Percentiles rank a stretch among this genome's conserved stretches.
phyloP scores from a whole-genome alignment of 108 stramenopile genomes.

The Aurantiochytrium sp. region DNA sequence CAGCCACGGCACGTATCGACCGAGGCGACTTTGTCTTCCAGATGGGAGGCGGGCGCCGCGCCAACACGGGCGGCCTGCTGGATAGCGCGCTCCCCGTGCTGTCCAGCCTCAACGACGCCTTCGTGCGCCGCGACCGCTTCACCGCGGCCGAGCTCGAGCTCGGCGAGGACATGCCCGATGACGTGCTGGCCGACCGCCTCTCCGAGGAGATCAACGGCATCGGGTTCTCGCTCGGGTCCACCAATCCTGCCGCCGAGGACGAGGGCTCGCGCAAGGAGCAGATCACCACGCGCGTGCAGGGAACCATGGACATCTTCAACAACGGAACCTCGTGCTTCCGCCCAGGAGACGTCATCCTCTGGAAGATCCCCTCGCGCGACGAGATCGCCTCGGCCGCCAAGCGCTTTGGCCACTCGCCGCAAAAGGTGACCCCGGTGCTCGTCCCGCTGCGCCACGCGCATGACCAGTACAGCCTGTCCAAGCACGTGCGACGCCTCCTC shows the following conservation, averaged over 20 bases:
- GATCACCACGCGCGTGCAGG: not conserved
- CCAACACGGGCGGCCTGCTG: too few relatives aligned
- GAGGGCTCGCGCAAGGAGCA: not conserved
- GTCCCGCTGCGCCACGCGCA: not conserved
- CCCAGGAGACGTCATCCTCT: not conserved
- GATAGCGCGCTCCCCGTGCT: too few relatives aligned
- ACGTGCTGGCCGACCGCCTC: too few relatives aligned
- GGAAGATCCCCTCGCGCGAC: not conserved
- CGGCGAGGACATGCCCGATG: too few relatives aligned
- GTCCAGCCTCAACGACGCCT: too few relatives aligned
- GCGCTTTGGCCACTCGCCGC: not conserved
- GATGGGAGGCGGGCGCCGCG: too few relatives aligned
- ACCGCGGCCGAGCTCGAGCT: too few relatives aligned
- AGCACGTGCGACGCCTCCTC: not conserved
- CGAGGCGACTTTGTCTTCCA: too few relatives aligned
- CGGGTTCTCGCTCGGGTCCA: not conserved
- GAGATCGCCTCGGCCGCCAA: not conserved
- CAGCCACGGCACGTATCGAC: too few relatives aligned
- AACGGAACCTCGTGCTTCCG: not conserved
- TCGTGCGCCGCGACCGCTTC: too few relatives aligned
- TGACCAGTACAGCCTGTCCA: not conserved
- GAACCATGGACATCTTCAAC: not conserved
- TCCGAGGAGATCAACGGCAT: not conserved
- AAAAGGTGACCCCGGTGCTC: not conserved
- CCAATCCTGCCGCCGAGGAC: not conserved